phyloP scores from a whole-genome alignment of 2,329 filamentous ascomycete species.

The Colletotrichum endophyticum region DNA sequence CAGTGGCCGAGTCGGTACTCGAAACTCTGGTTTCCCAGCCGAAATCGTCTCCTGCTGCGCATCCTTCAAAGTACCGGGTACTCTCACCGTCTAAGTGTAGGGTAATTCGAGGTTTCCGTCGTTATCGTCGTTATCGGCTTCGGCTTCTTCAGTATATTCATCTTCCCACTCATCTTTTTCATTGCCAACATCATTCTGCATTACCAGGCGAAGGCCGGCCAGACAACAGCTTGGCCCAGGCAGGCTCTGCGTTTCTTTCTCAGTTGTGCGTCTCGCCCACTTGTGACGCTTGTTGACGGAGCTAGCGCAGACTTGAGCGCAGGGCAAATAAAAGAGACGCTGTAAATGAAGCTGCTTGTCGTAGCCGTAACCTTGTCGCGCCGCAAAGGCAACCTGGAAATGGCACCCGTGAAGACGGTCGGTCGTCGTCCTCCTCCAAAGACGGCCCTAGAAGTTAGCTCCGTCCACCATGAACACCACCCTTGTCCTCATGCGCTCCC shows the following conservation, averaged over 20 bases:
- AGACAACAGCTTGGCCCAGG: background rate
- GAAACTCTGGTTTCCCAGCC: background rate
- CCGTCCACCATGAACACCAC: background rate
- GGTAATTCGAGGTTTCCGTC: background rate
- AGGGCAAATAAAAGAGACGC: background rate
- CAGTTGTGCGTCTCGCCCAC: background rate
- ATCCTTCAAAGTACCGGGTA: background rate
- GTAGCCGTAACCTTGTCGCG: background rate
- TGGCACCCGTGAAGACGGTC: background rate
- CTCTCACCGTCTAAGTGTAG: background rate
- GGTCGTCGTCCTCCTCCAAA: background rate
- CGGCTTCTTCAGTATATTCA: background rate
- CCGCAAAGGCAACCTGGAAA: background rate
- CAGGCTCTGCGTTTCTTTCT: background rate
- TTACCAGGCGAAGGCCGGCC: background rate
- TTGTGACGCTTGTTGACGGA: background rate
- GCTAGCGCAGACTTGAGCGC: background rate
- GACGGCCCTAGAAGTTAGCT: background rate
- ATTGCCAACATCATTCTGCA: background rate
- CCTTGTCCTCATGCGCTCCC: background rate
- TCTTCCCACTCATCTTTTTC: background rate
- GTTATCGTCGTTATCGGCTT: background rate
- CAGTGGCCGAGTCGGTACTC: background rate
- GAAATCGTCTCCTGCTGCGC: background rate
- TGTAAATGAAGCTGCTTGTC: background rate